A percentile compares a stretch with the other conserved stretches of the same genome.
These are phyloP conservation scores for Rhodosporidiobolus odoratus DNA, from an alignment of 768 basidiomycete genomes.

Conservation along the genomic window DNA sequence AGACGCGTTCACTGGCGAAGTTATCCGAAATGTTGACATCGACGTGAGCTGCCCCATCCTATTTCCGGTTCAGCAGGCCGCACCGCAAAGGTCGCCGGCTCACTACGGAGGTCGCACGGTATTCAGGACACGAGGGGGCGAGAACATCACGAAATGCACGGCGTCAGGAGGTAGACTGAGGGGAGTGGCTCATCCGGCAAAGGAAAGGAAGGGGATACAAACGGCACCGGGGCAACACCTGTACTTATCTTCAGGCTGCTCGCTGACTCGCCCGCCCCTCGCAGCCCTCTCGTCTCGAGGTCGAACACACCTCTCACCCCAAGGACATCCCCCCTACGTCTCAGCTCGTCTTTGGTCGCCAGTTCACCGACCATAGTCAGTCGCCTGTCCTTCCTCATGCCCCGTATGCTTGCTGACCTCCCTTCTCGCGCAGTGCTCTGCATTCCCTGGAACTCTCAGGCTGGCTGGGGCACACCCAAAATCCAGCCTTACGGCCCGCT, in stretches of 20 bases:
- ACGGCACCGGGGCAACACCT: not conserved
- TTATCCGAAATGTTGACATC: conserved; percentile 53
- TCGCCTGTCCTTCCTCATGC: not conserved
- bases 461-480: conserved; percentile 76
- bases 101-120: too few relatives aligned
- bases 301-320: conserved; percentile 49
- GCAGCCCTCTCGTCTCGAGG: conserved; percentile 31
- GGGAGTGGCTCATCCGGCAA: too few relatives aligned
- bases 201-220: too few relatives aligned
- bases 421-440: conserved; percentile 29
- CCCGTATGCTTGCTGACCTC: not conserved
- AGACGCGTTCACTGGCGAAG: conserved; percentile 57
- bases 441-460: conserved; percentile 60
- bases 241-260: too few relatives aligned
- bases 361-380: conserved; percentile 52
- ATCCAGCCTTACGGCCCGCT: conserved; percentile 80
- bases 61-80: not conserved
- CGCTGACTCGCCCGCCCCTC: not conserved
- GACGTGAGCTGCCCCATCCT: conserved; percentile 53
- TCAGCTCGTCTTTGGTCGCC: conserved; percentile 73
- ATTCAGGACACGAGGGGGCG: too few relatives aligned
- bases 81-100: too few relatives aligned
- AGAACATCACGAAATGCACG: too few relatives aligned
- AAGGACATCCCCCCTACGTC: conserved; percentile 61
- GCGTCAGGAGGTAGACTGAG: too few relatives aligned